phyloP scores from a whole-genome alignment of 2,329 filamentous ascomycete genomes.

The Lasiodiplodia theobromae region DNA sequence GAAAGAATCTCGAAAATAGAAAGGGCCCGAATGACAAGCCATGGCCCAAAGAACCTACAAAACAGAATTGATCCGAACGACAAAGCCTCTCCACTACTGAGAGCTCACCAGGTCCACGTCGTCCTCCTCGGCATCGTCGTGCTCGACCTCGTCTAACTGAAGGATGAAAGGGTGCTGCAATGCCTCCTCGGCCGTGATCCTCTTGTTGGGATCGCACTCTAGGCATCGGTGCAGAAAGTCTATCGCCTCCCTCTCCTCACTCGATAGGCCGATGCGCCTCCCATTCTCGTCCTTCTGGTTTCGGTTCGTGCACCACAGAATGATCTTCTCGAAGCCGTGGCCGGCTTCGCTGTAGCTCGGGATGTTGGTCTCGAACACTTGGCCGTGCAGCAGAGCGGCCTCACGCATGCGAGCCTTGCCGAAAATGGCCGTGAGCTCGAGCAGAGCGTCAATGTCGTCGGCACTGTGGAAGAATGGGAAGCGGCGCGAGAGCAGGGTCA shows the following conservation, averaged over 20 bases:
- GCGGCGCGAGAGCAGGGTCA: constrained; percentile 90
- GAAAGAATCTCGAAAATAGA: background rate
- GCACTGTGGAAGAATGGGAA: constrained; percentile 99
- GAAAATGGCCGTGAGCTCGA: constrained; percentile 96
- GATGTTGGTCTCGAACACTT: constrained; percentile 90
- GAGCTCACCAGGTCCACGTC: constrained; percentile 26
- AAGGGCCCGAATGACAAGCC: background rate
- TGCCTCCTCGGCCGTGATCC: constrained; percentile 60
- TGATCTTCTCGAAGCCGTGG: constrained; percentile 89
- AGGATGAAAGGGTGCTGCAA: constrained; percentile 74
- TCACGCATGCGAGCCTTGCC: constrained; percentile 83
- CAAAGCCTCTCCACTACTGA: background rate
- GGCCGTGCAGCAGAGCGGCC: constrained; percentile 83
- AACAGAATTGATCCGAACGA: background rate
- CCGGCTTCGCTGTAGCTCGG: constrained; percentile 87
- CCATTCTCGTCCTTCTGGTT: constrained; percentile 64
- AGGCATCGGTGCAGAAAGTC: constrained; percentile 75
- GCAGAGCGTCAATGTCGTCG: constrained; percentile 97
- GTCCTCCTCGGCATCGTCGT: constrained; percentile 12
- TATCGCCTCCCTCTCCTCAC: constrained; percentile 75
- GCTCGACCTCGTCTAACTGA: constrained; percentile 33
- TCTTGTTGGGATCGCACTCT: constrained; percentile 75
- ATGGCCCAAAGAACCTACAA: background rate
- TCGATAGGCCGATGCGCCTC: constrained; percentile 58
- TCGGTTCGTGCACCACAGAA: constrained; percentile 91